Evolutionary conservation across 768 basidiomycete species (phyloP).

Genomic region (Aureoboletus auriporus): DNA sequence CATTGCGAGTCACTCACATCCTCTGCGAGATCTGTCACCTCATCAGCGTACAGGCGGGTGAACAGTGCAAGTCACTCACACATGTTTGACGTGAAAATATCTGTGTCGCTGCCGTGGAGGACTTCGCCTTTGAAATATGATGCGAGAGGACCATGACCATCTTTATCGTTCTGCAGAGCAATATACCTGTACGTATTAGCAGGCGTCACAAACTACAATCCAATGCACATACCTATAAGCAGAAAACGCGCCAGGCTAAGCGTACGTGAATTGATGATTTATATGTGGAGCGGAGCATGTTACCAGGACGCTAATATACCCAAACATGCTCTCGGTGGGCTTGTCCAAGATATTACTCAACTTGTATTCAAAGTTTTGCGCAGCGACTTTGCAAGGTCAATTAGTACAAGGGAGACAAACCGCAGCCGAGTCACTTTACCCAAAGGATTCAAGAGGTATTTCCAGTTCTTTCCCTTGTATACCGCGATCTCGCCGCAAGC

Average conservation of each 20-base stretch:
- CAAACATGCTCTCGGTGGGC: conserved; percentile 83
- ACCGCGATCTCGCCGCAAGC: conserved; percentile 96
- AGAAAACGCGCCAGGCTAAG: conserved; percentile 88
- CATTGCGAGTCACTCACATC: conserved; percentile 49
- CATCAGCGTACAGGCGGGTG: conserved; percentile 5
- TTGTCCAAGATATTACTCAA: conserved; percentile 89
- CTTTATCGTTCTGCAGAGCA: conserved; percentile 80
- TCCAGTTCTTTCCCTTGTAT: conserved; percentile 90
- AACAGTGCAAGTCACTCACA: conserved; percentile 45
- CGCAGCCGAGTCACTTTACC: conserved; percentile 39
- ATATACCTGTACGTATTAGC: conserved; percentile 52
- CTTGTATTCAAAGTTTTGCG: conserved; percentile 97
- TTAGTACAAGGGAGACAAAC: neutral
- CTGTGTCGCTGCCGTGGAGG: conserved; percentile 76
- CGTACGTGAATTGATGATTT: conserved; percentile 8
- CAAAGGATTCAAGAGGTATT: conserved; percentile 75
- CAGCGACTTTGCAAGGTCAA: conserved; percentile 55
- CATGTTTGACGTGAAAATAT: conserved; percentile 96
- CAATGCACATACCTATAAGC: conserved; percentile 58
- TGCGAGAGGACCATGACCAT: conserved; percentile 81
- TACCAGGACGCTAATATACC: conserved; percentile 94
- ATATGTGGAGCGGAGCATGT: neutral
- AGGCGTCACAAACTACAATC: neutral
- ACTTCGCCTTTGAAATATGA: conserved; percentile 98
- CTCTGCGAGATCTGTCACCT: conserved; percentile 74